phyloP scores from a whole-genome alignment of 352 stramenopile genomes.

The Globisporangium cederbergense region DNA sequence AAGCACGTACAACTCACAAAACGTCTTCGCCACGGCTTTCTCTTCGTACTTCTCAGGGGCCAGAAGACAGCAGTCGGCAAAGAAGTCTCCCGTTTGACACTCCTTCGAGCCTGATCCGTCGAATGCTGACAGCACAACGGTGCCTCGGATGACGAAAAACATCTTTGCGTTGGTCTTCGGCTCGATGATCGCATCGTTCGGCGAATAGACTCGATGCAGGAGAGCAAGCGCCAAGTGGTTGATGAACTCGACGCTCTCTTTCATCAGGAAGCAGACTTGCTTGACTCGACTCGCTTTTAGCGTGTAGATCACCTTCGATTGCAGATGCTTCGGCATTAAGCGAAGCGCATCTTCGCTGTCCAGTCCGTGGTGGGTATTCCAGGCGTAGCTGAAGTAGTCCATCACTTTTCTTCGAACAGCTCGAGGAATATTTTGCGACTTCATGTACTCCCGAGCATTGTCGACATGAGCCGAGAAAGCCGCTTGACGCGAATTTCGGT shows the following conservation, averaged over 20 bases:
- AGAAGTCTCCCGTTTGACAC: slow-evolving; percentile 64
- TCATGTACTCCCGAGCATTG: slow-evolving; percentile 71
- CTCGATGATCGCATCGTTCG: slow-evolving; percentile 60
- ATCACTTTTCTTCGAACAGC: slow-evolving; percentile 47
- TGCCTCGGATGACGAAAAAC: slow-evolving; percentile 71
- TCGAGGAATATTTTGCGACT: slow-evolving; percentile 55
- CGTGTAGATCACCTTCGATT: slow-evolving; percentile 56
- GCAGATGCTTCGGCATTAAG: slow-evolving; percentile 61
- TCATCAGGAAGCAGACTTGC: slow-evolving; percentile 67
- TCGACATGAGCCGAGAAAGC: slow-evolving; percentile 58
- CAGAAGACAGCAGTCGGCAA: slow-evolving; percentile 60
- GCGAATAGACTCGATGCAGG: slow-evolving; percentile 50
- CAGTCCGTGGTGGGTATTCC: slow-evolving; percentile 56
- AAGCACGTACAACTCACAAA: slow-evolving; percentile 80
- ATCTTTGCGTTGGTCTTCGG: slow-evolving; percentile 70
- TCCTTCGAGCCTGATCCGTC: slow-evolving; percentile 47
- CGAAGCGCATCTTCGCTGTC: slow-evolving; percentile 59
- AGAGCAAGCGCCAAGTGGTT: slow-evolving; percentile 53
- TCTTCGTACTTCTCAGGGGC: slow-evolving; percentile 59
- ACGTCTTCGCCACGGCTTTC: slow-evolving; percentile 69
- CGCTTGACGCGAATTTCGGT: slow-evolving; percentile 47
- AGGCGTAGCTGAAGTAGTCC: slow-evolving; percentile 63
- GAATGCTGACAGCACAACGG: slow-evolving; percentile 45
- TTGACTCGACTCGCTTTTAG: slow-evolving; percentile 60
- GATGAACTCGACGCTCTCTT: slow-evolving; percentile 70